Base-by-base conservation (phyloP, 495 filamentous ascomycete species). In the Lentithecium fluviatile region DNA sequence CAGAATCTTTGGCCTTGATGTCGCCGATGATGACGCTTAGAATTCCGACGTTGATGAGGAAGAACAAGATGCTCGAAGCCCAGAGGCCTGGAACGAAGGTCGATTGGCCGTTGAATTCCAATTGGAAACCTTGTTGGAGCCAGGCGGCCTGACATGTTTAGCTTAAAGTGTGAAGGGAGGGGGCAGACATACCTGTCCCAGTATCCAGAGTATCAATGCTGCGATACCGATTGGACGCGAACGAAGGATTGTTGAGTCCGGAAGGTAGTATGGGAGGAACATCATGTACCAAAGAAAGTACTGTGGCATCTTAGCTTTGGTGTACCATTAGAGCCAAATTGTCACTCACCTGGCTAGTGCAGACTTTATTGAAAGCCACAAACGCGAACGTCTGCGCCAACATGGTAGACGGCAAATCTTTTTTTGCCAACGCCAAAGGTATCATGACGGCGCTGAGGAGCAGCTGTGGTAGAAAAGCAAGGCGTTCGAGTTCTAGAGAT, bases 311-410 rank as follows among this genome's bases (percentile, higher is more conserved):
- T 69, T n/a, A 65, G 52, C 11, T 32, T 45, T 23, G 17, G 12
- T 32, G 25, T 23, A 46, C 43, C 12, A 49, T 36, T 12, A 19
- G 7, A 24, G 7, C 19, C 53, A 36, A 37, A 38, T 56, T 15
- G 17, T 47, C 25, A 59, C 77, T 21, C 83, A 94, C 91, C 82
- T 97, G 94, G 69, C 89, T 93, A 1, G 94, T 98, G 80, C 92
- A 96, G 17, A 98, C 94, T 78, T 98, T 98, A 71, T 98, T 98
- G 57, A 96, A 97, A 5, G 89, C 85, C 6, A 97, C 94, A 73
- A 98, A 98, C 0, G 94, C 88, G 71, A 97, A 96, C 0, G 95
- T 97, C 75, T 98, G 94, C n/a, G 89, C 91, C n/a, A 98, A 81
- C 85, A 97, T 90, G n/a, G 91, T 82, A 0, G 85, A 81, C 0